Evolutionary conservation across 768 basidiomycete genomes (phyloP).

Genomic region (Pisolithus microcarpus): DNA sequence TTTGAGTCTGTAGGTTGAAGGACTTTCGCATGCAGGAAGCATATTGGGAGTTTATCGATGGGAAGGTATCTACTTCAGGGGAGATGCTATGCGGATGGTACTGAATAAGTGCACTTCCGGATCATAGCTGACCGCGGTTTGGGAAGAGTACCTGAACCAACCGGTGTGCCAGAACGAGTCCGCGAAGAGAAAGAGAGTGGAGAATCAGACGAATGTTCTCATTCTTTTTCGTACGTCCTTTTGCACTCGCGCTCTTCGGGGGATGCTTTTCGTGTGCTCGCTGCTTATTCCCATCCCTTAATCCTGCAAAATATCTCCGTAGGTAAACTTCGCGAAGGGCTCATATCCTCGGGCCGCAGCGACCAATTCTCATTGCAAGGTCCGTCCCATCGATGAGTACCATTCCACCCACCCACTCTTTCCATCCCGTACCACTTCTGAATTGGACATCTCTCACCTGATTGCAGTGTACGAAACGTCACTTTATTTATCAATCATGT

Average conservation of each 20-base stretch:
- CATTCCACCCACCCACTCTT: neutral
- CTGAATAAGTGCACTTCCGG: neutral
- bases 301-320: neutral
- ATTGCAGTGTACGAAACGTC: constrained; percentile 66
- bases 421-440: neutral
- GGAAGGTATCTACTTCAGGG: constrained; percentile 42
- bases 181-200: constrained; percentile 32
- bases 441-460: no score
- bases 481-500: constrained; percentile 55
- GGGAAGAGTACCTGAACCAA: constrained; percentile 31
- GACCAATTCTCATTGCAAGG: constrained; percentile 68
- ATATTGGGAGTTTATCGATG: constrained; percentile 56
- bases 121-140: constrained; percentile 43
- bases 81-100: neutral
- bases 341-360: constrained; percentile 50
- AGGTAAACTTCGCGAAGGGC: constrained; percentile 76
- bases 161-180: constrained; percentile 9
- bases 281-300: no score
- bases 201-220: constrained; percentile 60
- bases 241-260: neutral
- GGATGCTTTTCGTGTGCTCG: neutral
- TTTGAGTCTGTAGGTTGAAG: constrained; percentile 48
- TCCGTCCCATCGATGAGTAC: constrained; percentile 20
- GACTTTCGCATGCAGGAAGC: constrained; percentile 54
- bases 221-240: constrained; percentile 60